Evolutionary conservation across 2,329 filamentous ascomycete species (phyloP).

Genomic region (Lasiodiplodia sp.): DNA sequence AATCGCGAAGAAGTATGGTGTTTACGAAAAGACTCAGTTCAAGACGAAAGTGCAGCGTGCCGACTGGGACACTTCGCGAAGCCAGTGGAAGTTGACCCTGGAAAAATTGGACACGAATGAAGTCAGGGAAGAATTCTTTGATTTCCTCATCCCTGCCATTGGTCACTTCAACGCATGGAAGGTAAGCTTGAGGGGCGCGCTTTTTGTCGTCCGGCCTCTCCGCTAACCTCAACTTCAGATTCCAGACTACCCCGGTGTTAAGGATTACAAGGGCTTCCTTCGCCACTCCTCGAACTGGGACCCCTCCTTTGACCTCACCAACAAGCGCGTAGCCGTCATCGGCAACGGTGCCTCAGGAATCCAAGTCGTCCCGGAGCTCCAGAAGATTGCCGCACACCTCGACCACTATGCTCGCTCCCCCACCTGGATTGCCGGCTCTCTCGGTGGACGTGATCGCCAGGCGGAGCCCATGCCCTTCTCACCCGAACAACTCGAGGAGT

Average conservation of each 20-base stretch:
- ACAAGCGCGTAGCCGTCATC: constrained; percentile 67
- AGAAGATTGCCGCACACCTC: constrained; percentile 57
- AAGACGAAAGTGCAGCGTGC: constrained; percentile 63
- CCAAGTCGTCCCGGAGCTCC: constrained; percentile 68
- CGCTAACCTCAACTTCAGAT: constrained; percentile 43
- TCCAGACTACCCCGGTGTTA: constrained; percentile 66
- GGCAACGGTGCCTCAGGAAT: constrained; percentile 71
- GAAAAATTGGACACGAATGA: constrained; percentile 50
- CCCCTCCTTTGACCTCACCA: constrained; percentile 58
- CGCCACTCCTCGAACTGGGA: constrained; percentile 70
- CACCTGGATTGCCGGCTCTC: constrained; percentile 65
- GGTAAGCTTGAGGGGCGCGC: not conserved
- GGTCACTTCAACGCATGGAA: constrained; percentile 67
- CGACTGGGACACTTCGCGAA: constrained; percentile 61
- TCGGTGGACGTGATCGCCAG: constrained; percentile 55
- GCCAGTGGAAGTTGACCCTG: constrained; percentile 66
- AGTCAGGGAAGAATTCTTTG: constrained; percentile 57
- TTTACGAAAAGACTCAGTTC: constrained; percentile 66
- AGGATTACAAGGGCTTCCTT: constrained; percentile 62
- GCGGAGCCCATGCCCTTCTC: constrained; percentile 53
- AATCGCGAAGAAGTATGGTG: constrained; percentile 68
- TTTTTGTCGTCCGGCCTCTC: not conserved
- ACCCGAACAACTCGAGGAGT: constrained; percentile 62
- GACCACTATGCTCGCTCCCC: constrained; percentile 65
- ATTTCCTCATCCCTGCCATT: constrained; percentile 69